phyloP scores from a whole-genome alignment of 2,329 filamentous ascomycete species.

The Nannizziopsis arthrosporioides region DNA sequence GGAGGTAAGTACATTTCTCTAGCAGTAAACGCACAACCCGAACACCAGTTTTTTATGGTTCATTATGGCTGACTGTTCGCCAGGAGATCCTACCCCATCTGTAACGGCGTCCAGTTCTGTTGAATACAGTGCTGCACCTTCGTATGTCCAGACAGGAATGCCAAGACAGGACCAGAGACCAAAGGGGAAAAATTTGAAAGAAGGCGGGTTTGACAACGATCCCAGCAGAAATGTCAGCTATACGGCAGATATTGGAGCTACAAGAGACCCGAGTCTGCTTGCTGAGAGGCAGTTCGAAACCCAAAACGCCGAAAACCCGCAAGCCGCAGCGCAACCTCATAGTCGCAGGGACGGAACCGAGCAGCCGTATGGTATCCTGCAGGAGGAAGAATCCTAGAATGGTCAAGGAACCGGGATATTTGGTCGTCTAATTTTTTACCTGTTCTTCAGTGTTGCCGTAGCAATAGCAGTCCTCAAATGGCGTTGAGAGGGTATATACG shows the following conservation, averaged over 20 bases:
- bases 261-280: conserved; percentile 44
- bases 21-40: conserved; percentile 46
- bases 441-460: too few relatives aligned
- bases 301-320: conserved; percentile 20
- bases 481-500: too few relatives aligned
- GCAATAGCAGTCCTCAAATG: too few relatives aligned
- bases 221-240: conserved; percentile 35
- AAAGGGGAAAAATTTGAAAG: conserved; percentile 42
- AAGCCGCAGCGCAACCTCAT: conserved; percentile 18
- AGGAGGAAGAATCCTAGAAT: too few relatives aligned
- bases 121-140: conserved; percentile 26
- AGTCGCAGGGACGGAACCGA: too few relatives aligned
- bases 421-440: too few relatives aligned
- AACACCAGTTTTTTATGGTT: conserved; percentile 44
- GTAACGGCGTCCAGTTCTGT: conserved; percentile 8
- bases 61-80: conserved; percentile 44
- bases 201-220: conserved; percentile 36
- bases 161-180: conserved; percentile 30
- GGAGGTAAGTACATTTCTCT: conserved; percentile 43
- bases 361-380: too few relatives aligned
- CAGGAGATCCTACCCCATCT: conserved; percentile 32
- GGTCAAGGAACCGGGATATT: too few relatives aligned
- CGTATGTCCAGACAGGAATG: conserved; percentile 29
- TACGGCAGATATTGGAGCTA: conserved; percentile 41
- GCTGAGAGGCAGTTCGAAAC: conserved; percentile 33